phyloP scores from a whole-genome alignment of 805 yeast genomes.

The Candida boleticola region DNA sequence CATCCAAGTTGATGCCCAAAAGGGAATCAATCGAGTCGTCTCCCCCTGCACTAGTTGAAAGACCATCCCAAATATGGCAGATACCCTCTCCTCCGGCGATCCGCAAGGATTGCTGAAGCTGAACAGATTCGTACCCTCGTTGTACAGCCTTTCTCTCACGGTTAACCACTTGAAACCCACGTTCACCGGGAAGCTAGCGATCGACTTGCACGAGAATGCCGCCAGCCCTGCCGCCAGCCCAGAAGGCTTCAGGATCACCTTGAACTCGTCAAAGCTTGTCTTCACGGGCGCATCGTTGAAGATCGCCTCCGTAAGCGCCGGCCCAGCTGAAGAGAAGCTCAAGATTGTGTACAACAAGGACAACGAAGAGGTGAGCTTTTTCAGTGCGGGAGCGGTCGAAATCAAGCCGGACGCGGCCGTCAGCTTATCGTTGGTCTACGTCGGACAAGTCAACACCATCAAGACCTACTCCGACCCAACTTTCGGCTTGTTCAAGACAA shows the following conservation, averaged over 20 bases:
- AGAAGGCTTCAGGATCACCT: slow-evolving; percentile 19
- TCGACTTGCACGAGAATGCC: slow-evolving; percentile 28
- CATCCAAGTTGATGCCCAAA: no score
- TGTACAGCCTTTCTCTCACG: slow-evolving; percentile 36
- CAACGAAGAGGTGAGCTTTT: slow-evolving; percentile 31
- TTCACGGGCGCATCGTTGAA: slow-evolving; percentile 27
- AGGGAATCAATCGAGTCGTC: no score
- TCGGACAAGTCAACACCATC: slow-evolving; percentile 52
- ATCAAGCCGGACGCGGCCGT: slow-evolving; percentile 5
- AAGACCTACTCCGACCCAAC: slow-evolving; percentile 57
- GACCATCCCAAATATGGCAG: no score
- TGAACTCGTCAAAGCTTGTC: slow-evolving; percentile 44
- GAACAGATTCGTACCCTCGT: slow-evolving; percentile 36
- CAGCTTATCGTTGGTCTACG: slow-evolving; percentile 33
- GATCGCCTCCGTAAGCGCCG: neutral
- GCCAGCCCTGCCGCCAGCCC: slow-evolving; percentile 6
- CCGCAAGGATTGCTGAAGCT: no score
- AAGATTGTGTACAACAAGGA: slow-evolving; percentile 40
- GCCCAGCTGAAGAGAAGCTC: slow-evolving; percentile 17
- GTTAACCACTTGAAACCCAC: slow-evolving; percentile 47
- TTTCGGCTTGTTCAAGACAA: slow-evolving; percentile 66
- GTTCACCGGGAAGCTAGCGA: slow-evolving; percentile 41
- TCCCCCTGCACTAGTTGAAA: no score
- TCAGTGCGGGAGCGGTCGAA: slow-evolving; percentile 18
- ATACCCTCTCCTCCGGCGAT: no score